These are phyloP conservation scores for Pseudogymnoascus sp. DNA, from an alignment of 2,329 filamentous ascomycete species.

Conservation along the genomic window DNA sequence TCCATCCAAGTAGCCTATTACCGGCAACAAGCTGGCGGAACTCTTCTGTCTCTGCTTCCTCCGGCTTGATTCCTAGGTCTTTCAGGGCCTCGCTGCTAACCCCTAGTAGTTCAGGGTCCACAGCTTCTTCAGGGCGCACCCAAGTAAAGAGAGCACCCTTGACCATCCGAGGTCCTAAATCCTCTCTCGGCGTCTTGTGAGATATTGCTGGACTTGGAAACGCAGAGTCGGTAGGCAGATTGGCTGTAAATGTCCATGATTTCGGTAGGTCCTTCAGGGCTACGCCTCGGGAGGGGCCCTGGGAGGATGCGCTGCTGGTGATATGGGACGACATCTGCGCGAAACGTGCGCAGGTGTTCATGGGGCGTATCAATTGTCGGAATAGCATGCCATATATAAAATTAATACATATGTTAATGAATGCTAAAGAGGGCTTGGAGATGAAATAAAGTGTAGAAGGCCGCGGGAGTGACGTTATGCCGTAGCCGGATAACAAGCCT, in stretches of 20 bases:
- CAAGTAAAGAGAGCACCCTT: constrained; percentile 82
- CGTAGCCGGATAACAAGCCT: background rate
- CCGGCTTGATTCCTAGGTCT: constrained; percentile 67
- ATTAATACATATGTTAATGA: background rate
- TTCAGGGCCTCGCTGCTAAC: constrained; percentile 71
- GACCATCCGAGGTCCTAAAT: constrained; percentile 74
- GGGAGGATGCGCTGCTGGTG: constrained; percentile 21
- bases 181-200: constrained; percentile 68
- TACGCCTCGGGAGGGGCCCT: constrained; percentile 18
- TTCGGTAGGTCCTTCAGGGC: constrained; percentile 51
- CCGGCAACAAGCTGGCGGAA: constrained; percentile 75
- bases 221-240: constrained; percentile 64
- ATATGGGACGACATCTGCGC: constrained; percentile 39
- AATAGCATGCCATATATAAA: constrained; percentile 23
- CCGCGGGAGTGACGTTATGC: background rate
- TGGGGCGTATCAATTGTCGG: constrained; percentile 20
- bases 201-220: constrained; percentile 77
- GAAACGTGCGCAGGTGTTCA: constrained; percentile 31
- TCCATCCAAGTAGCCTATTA: constrained; percentile 73
- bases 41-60: constrained; percentile 61
- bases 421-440: background rate
- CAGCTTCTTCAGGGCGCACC: constrained; percentile 69
- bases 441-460: background rate
- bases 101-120: constrained; percentile 69
- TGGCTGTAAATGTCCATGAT: constrained; percentile 57